Evolutionary conservation across 257 asterid genomes (phyloP), one percentile per base, ranked within the genome.

Genomic region (Solanum piurae): DNA sequence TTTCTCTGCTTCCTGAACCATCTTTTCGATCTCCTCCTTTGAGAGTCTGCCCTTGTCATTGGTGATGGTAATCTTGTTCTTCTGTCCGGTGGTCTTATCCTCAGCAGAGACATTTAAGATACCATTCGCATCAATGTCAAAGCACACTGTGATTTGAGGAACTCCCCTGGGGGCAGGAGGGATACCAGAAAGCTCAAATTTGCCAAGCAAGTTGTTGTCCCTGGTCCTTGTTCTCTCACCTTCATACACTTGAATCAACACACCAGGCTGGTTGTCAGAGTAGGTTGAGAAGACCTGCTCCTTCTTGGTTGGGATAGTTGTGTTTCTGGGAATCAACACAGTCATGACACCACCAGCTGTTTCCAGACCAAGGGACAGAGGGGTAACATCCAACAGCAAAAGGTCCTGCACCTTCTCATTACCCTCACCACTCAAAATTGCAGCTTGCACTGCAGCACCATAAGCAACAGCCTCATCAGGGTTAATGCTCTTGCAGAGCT

Each of bases 301-400:
- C 87, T 95, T 95, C 90, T 95, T 95, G 62, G 98, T 94, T 14
- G 98, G 98, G 42, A 95, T 95, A 80, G 98, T 95, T 2, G 98
- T 95, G 93, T 94, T 95, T 80, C 98, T 91, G 1, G 97, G 95
- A 38, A 95, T 94, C 93, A 95, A 84, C n/a, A 94, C 96, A 7
- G 98, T 94, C 97, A 95, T 95, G n/a, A 95, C 98, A 33, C 98
- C 97, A 3, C 98, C 98, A 14, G 98, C 97, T 16, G 98, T 95
- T 84, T 94, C 97, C 88, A 94, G 83, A 79, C 97, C 98, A 1
- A 88, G 97, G 37, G 98, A 95, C 20, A 95, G 96, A 31, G 96
- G 98, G 71, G 98, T 91, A 37, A 95, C 98, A 75, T 95, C 98
- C 52, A 95, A 91, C 83, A 95, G 92, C 66, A 95, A 80, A 21